phyloP scores from a whole-genome alignment of 305 asterid genomes.

The Nicotiana rustica region DNA sequence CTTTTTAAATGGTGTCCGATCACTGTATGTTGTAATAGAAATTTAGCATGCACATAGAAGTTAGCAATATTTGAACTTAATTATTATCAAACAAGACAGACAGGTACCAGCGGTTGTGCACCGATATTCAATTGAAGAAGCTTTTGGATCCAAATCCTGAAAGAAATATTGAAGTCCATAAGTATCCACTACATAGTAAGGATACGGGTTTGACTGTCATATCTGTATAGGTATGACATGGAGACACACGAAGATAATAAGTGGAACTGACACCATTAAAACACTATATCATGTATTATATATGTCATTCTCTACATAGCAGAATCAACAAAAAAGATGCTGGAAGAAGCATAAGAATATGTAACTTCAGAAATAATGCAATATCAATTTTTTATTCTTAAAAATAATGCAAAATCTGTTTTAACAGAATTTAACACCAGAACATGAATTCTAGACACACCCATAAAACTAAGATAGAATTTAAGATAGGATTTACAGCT shows the following conservation, averaged over 20 bases:
- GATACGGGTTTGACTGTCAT: neutral
- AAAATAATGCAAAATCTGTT: neutral
- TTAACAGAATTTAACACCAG: neutral
- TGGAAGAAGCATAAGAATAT: neutral
- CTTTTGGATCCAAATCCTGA: conserved; percentile 84
- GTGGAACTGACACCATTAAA: neutral
- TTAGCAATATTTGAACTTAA: conserved; percentile 5
- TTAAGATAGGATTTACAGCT: neutral
- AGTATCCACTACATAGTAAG: neutral
- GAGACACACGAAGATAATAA: neutral
- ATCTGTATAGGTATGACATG: neutral
- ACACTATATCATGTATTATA: neutral
- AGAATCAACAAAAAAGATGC: neutral
- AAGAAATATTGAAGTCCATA: conserved; percentile 43
- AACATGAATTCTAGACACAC: neutral
- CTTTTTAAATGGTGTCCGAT: neutral
- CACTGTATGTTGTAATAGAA: neutral
- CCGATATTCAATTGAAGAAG: conserved; percentile 81
- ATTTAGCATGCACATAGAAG: conserved; percentile 9
- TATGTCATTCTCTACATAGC: neutral
- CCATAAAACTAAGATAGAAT: neutral
- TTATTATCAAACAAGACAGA: conserved; percentile 4
- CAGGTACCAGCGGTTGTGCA: conserved; percentile 95
- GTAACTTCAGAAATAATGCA: neutral
- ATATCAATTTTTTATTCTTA: neutral